Conservation (phyloP, 2,329 filamentous ascomycete genomes). For the Chaetomiaceae sp. region DNA sequence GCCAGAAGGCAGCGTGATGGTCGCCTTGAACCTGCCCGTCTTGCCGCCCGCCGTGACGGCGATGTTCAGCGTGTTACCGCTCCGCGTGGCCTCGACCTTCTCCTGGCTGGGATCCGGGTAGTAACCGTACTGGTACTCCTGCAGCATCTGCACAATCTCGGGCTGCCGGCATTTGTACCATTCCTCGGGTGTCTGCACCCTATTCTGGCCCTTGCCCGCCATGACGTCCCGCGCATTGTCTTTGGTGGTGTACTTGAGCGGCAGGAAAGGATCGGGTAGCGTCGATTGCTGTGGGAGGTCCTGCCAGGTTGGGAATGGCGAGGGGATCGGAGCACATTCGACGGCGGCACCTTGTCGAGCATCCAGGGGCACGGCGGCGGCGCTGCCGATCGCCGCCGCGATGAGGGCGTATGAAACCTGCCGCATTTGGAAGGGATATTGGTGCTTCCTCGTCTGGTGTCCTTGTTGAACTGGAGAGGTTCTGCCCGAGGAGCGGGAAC, state of each 20-base stretch:
- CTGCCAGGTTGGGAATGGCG: constrained; percentile 34
- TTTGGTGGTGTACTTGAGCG: constrained; percentile 36
- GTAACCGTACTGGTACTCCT: constrained; percentile 50
- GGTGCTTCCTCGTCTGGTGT: not conserved
- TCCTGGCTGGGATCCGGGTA: constrained; percentile 47
- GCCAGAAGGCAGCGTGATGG: constrained; percentile 38
- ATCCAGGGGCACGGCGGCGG: not conserved
- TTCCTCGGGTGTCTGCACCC: constrained; percentile 42
- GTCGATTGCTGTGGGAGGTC: constrained; percentile 36
- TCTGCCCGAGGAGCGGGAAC: too few species aligned
- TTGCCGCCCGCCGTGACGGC: constrained; percentile 41
- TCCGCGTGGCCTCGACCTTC: constrained; percentile 44
- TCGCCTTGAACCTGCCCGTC: constrained; percentile 42
- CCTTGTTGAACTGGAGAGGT: not conserved
- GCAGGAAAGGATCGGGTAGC: constrained; percentile 43
- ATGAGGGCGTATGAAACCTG: constrained; percentile 1
- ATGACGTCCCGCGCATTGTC: constrained; percentile 37
- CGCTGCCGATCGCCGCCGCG: constrained; percentile 5
- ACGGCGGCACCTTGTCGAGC: constrained; percentile 11
- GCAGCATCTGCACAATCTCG: constrained; percentile 46
- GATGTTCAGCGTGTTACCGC: constrained; percentile 41
- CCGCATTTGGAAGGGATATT: constrained; percentile 7
- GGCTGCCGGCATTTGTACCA: constrained; percentile 48
- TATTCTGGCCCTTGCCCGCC: constrained; percentile 38
- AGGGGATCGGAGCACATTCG: constrained; percentile 28